Percentiles rank a stretch among this genome's conserved stretches.
phyloP scores from a whole-genome alignment of 768 basidiomycete genomes.

The Flagelloscypha sp. region DNA sequence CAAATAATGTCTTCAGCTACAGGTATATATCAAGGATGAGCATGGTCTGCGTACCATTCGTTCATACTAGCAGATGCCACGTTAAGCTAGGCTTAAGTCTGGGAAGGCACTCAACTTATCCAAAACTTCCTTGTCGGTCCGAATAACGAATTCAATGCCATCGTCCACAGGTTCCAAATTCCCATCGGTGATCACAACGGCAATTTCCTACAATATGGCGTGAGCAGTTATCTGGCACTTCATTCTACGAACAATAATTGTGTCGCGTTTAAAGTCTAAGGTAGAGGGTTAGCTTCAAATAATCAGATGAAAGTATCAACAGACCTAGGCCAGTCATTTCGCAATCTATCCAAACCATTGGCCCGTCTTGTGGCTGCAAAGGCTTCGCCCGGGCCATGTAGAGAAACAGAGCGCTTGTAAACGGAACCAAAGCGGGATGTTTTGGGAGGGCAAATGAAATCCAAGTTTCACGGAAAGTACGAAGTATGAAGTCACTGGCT shows the following conservation, averaged over 20 bases:
- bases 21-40: too few relatives aligned
- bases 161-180: conserved; percentile 73
- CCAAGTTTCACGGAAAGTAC: too few relatives aligned
- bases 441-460: too few relatives aligned
- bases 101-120: conserved; percentile 48
- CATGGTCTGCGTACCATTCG: conserved; percentile 86
- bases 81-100: conserved; percentile 1
- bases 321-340: conserved; percentile 80
- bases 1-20: too few relatives aligned
- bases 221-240: conserved; percentile 2
- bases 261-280: background rate
- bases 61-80: conserved; percentile 53
- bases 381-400: conserved; percentile 16
- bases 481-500: too few relatives aligned
- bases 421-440: too few relatives aligned
- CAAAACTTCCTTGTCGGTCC: conserved; percentile 57
- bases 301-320: conserved; percentile 75
- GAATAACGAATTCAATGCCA: conserved; percentile 71
- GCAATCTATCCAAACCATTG: conserved; percentile 80
- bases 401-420: too few relatives aligned
- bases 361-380: conserved; percentile 46
- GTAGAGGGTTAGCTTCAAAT: conserved; percentile 36
- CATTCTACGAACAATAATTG: too few relatives aligned
- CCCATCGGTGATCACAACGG: conserved; percentile 80
- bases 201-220: background rate